Percentiles rank a stretch among this genome's conserved stretches.
These are phyloP conservation scores for Sanghuangporus sanghuang DNA, from an alignment of 1,284 basidiomycete genomes.

Conservation along the genomic window DNA sequence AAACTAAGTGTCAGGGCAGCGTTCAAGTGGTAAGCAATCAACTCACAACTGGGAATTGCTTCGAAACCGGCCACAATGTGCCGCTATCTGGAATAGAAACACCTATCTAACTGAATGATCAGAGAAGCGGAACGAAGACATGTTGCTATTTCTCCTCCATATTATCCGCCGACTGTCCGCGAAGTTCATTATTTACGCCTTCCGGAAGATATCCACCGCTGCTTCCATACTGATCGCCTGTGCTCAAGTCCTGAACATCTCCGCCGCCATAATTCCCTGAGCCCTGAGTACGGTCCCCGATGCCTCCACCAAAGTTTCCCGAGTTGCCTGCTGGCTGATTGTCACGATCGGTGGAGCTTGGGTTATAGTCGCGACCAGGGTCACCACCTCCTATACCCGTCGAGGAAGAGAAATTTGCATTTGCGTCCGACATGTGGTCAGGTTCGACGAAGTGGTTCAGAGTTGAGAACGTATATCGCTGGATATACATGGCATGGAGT, in stretches of 20 bases:
- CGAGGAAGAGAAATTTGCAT: slow-evolving; percentile 4
- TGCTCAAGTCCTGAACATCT: slow-evolving; percentile 8
- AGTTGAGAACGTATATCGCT: neutral
- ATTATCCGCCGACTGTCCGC: neutral
- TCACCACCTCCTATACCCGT: slow-evolving; percentile 11
- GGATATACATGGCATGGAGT: too few relatives aligned
- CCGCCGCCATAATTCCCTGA: neutral
- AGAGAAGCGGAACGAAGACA: neutral
- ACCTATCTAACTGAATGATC: too few relatives aligned
- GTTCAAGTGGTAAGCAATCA: too few relatives aligned
- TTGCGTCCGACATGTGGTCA: neutral
- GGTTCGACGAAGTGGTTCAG: neutral
- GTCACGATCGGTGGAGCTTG: slow-evolving; percentile 9
- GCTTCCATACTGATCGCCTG: slow-evolving; percentile 15
- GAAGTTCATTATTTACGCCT: neutral
- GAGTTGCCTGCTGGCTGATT: slow-evolving; percentile 4
- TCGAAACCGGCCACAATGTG: too few relatives aligned
- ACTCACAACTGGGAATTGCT: too few relatives aligned
- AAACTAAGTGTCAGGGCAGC: too few relatives aligned
- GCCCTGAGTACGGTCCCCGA: slow-evolving; percentile 15
- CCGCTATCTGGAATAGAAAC: too few relatives aligned
- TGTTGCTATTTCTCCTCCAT: neutral
- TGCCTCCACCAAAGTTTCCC: slow-evolving; percentile 10
- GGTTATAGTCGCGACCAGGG: slow-evolving; percentile 11
- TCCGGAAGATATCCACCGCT: slow-evolving; percentile 12